Evolutionary conservation across 2,329 filamentous ascomycete species (phyloP).

Genomic region (Diplodia intermedia): DNA sequence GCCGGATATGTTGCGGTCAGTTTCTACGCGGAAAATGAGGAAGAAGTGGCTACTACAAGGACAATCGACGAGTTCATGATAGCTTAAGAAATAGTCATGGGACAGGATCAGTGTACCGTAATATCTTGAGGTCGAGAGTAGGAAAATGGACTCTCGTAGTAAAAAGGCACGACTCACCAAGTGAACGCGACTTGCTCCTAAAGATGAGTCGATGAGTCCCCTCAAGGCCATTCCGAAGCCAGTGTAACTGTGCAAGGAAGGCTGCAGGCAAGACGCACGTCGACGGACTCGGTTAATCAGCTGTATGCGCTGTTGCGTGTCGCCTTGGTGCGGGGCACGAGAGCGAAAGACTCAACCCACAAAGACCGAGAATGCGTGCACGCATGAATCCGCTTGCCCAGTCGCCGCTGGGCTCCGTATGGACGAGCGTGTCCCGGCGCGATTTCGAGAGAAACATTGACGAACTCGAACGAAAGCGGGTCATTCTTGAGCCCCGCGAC

Average conservation of each 20-base stretch:
- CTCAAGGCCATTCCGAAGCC: not conserved
- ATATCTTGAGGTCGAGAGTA: not conserved
- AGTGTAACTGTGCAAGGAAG: not conserved
- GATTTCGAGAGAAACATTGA: constrained; percentile 1
- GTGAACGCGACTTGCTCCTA: too few relatives aligned
- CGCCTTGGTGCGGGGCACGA: not conserved
- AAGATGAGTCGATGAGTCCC: too few relatives aligned
- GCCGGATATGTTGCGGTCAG: not conserved
- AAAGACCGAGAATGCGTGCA: not conserved
- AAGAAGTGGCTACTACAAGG: not conserved
- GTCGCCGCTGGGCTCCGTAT: not conserved
- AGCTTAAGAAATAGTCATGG: not conserved
- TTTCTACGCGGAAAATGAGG: not conserved
- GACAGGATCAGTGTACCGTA: not conserved
- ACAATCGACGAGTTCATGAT: not conserved
- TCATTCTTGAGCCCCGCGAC: not conserved
- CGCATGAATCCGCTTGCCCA: not conserved
- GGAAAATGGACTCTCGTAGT: not conserved
- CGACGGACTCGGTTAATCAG: not conserved
- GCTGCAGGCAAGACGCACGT: not conserved
- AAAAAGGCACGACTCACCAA: not conserved
- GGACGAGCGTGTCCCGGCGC: not conserved
- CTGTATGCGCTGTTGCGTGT: not conserved
- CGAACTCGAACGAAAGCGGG: not conserved
- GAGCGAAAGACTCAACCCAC: not conserved